Evolutionary conservation across 2,329 filamentous ascomycete genomes (phyloP), one percentile per base, ranked within the genome.

Genomic region (Stachybotrys chartarum): DNA sequence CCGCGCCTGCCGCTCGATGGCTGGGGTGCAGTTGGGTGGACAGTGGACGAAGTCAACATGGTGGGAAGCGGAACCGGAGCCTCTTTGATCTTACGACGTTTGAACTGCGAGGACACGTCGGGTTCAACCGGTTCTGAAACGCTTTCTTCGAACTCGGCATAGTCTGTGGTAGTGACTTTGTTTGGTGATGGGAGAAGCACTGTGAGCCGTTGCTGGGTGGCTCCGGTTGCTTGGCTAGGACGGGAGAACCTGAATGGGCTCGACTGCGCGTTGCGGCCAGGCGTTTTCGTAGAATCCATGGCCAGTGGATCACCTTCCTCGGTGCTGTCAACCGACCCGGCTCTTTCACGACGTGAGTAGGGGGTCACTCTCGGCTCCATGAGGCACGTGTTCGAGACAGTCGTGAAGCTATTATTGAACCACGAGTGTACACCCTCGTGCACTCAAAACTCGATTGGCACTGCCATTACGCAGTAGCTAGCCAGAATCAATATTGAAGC

Each of bases 1-100:
- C 80, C 79, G 44, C 68, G 61, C 14, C 53, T 51, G 12, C 60
- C 18, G 18, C n/a, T 52, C 30, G 49, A 48, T n/a, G 7, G 45
- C 16, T 47, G 45, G 45, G 54, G 50, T 18, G 48, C 49, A 31
- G 39, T 30, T n/a, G 45, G 16, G 11, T n/a, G 18, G 16, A 24
- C 18, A 8, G 17, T 47, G 18, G 16, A n/a, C 45, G 45, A 47
- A 17, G 16, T 24, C 45, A 47, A 8, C 18, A 24, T 47, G 7
- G 10, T n/a, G 10, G 45, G 16, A 17, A 24, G 3, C 7, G 45
- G 45, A n/a, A 47, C 45, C 2, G 45, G 17, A 3, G 44, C 32
- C 32, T 54, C 52, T 16, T 11, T 32, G 45, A 24, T 17, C 7
- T 52, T 35, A 8, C 45, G 45, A 10, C 18, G 16, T 47, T 47